phyloP scores from a whole-genome alignment of 2,329 filamentous ascomycete genomes.

The Fusarium sp. region DNA sequence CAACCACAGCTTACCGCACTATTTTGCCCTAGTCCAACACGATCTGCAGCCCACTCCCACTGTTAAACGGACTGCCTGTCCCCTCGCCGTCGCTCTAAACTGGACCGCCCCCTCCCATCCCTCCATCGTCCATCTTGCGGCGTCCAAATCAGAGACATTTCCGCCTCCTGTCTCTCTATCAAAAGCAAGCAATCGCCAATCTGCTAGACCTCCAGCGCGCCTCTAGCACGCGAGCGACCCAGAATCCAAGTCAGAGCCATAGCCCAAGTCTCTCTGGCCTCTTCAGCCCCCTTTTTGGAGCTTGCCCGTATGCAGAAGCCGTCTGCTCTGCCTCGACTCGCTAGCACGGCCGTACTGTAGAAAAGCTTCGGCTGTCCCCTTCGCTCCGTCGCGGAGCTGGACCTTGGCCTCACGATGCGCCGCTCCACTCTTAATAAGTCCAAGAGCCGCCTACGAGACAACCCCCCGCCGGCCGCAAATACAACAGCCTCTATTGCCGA shows the following conservation, averaged over 20 bases:
- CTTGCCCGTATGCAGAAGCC: slow-evolving; percentile 39
- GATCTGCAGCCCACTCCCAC: slow-evolving; percentile 24
- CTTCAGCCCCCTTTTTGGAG: slow-evolving; percentile 17
- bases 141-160: slow-evolving; percentile 32
- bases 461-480: background rate
- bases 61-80: slow-evolving; percentile 4
- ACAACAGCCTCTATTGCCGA: slow-evolving; percentile 3
- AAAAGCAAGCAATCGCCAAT: slow-evolving; percentile 35
- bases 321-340: slow-evolving; percentile 6
- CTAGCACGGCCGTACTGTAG: slow-evolving; percentile 24
- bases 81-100: slow-evolving; percentile 6
- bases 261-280: slow-evolving; percentile 1
- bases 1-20: slow-evolving; percentile 1
- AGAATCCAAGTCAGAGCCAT: background rate
- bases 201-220: slow-evolving; percentile 29
- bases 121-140: slow-evolving; percentile 19
- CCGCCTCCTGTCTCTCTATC: slow-evolving; percentile 35
- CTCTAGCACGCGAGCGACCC: slow-evolving; percentile 31
- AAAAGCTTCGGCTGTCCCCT: slow-evolving; percentile 29
- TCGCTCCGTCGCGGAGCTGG: slow-evolving; percentile 3
- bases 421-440: slow-evolving; percentile 22
- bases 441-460: slow-evolving; percentile 33
- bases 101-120: background rate
- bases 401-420: slow-evolving; percentile 39
- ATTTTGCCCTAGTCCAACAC: slow-evolving; percentile 1